These are phyloP conservation scores for Pterocarpus macrocarpus DNA, from an alignment of 306 rosid species.

Conservation along the genomic window DNA sequence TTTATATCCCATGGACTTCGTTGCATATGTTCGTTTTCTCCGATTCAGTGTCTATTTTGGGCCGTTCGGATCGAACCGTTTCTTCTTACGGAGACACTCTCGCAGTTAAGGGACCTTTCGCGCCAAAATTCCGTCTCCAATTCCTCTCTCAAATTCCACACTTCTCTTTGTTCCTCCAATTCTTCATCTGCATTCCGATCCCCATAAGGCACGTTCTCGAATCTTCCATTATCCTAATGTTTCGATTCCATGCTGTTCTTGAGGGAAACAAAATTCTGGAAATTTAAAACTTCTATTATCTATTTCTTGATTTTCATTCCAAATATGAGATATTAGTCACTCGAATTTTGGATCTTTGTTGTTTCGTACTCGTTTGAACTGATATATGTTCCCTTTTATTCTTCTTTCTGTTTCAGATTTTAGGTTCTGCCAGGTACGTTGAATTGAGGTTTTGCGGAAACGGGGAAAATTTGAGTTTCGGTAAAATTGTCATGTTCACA, in stretches of 20 bases:
- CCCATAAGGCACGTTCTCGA: slow-evolving; percentile 35
- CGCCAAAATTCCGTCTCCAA: slow-evolving; percentile 52
- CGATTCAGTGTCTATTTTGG: not conserved
- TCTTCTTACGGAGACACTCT: not conserved
- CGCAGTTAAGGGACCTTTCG: slow-evolving; percentile 46
- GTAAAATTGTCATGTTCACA: slow-evolving; percentile 10
- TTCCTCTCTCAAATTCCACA: slow-evolving; percentile 40
- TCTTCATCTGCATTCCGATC: slow-evolving; percentile 39
- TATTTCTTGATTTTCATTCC: slow-evolving; percentile 22
- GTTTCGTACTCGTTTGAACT: not conserved
- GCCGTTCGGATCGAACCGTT: slow-evolving; percentile 1
- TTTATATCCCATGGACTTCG: no score
- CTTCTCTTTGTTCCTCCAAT: slow-evolving; percentile 33
- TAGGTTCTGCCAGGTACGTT: slow-evolving; percentile 5
- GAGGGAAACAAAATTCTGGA: slow-evolving; percentile 13
- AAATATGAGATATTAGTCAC: not conserved
- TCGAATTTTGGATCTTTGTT: not conserved
- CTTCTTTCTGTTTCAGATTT: slow-evolving; percentile 23
- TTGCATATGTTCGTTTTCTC: no score
- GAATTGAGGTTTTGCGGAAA: slow-evolving; percentile 35
- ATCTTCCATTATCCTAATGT: slow-evolving; percentile 1
- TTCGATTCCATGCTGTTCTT: slow-evolving; percentile 12
- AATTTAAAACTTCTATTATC: slow-evolving; percentile 22
- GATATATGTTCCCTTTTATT: not conserved
- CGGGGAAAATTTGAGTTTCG: slow-evolving; percentile 1